Evolutionary conservation across 1,139 yeast species (phyloP), one percentile per base, ranked within the genome.

Genomic region (Spencermartinsiella ligniputridi): DNA sequence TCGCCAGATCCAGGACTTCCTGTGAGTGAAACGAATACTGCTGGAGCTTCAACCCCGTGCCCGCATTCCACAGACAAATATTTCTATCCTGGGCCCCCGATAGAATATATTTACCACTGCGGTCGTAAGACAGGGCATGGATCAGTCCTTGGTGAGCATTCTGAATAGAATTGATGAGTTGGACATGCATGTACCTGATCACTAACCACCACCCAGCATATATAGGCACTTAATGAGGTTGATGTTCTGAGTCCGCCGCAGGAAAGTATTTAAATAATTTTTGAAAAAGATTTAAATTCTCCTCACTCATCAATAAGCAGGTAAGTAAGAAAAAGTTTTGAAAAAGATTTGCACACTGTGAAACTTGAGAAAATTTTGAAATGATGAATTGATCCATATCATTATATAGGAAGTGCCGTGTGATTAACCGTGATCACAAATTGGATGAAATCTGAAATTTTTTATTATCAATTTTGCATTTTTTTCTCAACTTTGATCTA

Each of bases 31-130:
- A 44, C 35, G 46, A 49, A 42, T 60, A 63, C 2, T 53, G 41
- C 37, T 60, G 54, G 30, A 63, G 47, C 24, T 48, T 49, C 13
- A 48, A 25, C 12, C 56, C 58, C 1, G 63, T 46, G 18, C 42
- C 38, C 5, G 62, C 49, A 45, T 65, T 66, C 66, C 67, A 63
- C 12, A 66, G 53, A 4, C 48, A 40, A 13, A 66, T 52, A 18
- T 47, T 44, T 13, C 61, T 47, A 44, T 66, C 70, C 42, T 61
- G 63, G 6, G 69, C 68, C 4, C 67, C 69, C 5, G 65, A 57
- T 2, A 66, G 52, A 12, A 61, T 38, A 42, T 66, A 64, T 17
- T 51, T 53, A 2, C 67, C 68, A 3, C 60, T 52, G 17, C 55
- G 41, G 47, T 61, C 62, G 45, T 54, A 62, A 22, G 48, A 41